Evolutionary conservation across 2,329 filamentous ascomycete genomes (phyloP), one percentile per base, ranked within the genome.

Genomic region (Fusarium sp.): DNA sequence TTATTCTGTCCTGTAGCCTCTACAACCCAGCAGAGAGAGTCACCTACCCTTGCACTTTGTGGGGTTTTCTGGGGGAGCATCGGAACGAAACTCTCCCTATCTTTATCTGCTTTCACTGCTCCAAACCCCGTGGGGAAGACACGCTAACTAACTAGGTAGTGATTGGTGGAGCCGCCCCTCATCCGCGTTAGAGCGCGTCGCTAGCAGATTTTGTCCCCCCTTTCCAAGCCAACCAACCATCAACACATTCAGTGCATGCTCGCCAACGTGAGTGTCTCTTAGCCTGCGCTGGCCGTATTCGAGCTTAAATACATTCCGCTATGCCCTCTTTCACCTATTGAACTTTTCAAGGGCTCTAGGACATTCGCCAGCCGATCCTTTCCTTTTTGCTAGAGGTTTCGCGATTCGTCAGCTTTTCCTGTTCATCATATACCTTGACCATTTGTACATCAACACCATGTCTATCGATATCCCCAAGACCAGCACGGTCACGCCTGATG

Each of bases 101-200:
- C 20, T 30, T 17, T 9, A 13, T 22, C 9, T 48, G 7, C 11
- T 11, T 11, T 47, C 9, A 8, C 14, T n/a, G 10, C 10, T 17
- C 3, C 1, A 10, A 50, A 35, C 48, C 48, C 48, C 48, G 30
- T 51, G 48, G 48, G 48, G 48, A 51, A 51, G 48, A 51, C 28
- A 35, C 48, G 14, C 32, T 35, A 35, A 15, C 32, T 15, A 32
- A 14, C 32, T 6, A 14, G 32, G 32, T 32, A 15, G 32, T 35
- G 14, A 7, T 35, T 35, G 32, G 32, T 50, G 47, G 48, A 32
- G 48, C 48, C 30, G 22, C 48, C 28, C 48, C 28, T 51, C 48
- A 51, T 51, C 30, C 22, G 48, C 48, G 48, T 51, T 51, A 24
- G 48, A 35, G 22, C 48, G 48, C 30, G 48, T 35, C 48, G 22